phyloP scores from a whole-genome alignment of 1,284 basidiomycete species.

The Ustilago nuda region DNA sequence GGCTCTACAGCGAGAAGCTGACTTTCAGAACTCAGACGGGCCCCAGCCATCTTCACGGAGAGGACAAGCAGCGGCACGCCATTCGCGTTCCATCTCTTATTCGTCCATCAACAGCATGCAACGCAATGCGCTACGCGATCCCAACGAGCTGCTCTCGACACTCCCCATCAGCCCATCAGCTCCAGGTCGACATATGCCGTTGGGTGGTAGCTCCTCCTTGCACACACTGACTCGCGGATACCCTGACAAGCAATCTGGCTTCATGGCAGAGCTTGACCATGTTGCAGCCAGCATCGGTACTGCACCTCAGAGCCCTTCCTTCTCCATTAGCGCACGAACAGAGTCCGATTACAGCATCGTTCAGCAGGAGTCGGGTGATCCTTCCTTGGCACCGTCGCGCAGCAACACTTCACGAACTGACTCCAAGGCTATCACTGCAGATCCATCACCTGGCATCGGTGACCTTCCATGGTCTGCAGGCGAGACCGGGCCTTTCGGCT shows the following conservation, averaged over 20 bases:
- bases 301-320: conserved; percentile 50
- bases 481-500: conserved; percentile 61
- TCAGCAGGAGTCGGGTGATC: conserved; percentile 25
- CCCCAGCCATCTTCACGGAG: conserved; percentile 12
- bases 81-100: conserved; percentile 65
- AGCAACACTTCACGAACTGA: conserved; percentile 18
- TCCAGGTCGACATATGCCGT: conserved; percentile 29
- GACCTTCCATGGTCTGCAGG: conserved; percentile 62
- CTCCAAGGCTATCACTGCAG: conserved; percentile 6
- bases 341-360: conserved; percentile 51
- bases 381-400: conserved; percentile 18
- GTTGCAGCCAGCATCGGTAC: conserved; percentile 34
- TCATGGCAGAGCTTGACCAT: conserved; percentile 37
- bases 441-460: conserved; percentile 52
- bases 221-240: conserved; percentile 40
- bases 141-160: conserved; percentile 21
- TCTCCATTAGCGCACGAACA: conserved; percentile 58
- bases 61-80: conserved; percentile 33
- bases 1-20: conserved; percentile 9
- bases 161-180: conserved; percentile 41
- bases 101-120: conserved; percentile 51
- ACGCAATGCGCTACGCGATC: conserved; percentile 27
- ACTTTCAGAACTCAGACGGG: conserved; percentile 13
- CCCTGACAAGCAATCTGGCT: conserved; percentile 30
- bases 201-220: conserved; percentile 42